Evolutionary conservation across 1,139 yeast species (phyloP).

Genomic region (Arxiozyma slooffiae): DNA sequence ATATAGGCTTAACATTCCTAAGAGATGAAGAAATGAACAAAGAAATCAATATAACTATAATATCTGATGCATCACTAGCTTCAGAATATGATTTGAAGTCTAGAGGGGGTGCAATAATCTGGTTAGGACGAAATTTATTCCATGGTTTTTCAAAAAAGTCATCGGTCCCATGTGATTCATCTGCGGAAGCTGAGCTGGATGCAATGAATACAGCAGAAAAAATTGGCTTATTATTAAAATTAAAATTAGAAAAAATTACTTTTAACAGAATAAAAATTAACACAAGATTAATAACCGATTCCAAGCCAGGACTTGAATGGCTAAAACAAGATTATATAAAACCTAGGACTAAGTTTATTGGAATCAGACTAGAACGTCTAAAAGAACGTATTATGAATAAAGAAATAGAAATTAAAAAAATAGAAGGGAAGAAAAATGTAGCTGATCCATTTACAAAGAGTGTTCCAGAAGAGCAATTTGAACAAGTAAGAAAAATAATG

Average conservation of each 20-base stretch:
- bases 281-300: neutral
- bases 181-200: conserved; percentile 6
- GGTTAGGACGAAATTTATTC: conserved; percentile 4
- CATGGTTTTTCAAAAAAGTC: conserved; percentile 1
- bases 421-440: neutral
- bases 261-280: neutral
- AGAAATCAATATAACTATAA: neutral
- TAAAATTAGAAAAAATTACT: neutral
- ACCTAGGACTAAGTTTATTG: conserved; percentile 3
- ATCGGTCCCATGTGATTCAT: neutral
- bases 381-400: neutral
- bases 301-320: conserved; percentile 2
- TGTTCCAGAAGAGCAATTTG: neutral
- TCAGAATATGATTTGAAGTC: conserved; percentile 7
- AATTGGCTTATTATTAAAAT: neutral
- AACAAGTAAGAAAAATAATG: neutral
- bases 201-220: conserved; percentile 3
- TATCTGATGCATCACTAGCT: conserved; percentile 7
- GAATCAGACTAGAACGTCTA: neutral
- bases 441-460: conserved; percentile 1
- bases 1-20: neutral
- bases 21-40: neutral
- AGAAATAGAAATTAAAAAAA: neutral
- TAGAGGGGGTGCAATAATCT: conserved; percentile 2
- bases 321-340: conserved; percentile 1